Percentiles rank a stretch among this genome's conserved stretches.
Evolutionary conservation across 192 early-diverging fungal genomes (phyloP).

Genomic region (Coemansia sp.): DNA sequence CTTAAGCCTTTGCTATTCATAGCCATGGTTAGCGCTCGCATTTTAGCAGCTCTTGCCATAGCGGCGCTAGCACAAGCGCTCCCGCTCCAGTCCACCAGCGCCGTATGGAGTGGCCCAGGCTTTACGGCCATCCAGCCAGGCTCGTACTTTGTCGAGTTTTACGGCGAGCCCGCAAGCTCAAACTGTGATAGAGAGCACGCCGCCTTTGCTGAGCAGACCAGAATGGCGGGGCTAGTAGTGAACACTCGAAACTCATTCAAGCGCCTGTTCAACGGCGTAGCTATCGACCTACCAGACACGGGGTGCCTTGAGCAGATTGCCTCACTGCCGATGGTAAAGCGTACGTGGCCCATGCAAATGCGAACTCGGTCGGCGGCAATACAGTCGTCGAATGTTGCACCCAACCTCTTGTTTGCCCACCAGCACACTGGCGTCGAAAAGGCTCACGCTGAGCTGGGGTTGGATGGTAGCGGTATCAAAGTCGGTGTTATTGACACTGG

Average conservation of each 20-base stretch:
- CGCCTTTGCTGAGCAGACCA: slow-evolving; percentile 19
- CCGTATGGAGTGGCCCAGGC: slow-evolving; percentile 4
- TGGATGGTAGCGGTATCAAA: slow-evolving; percentile 61
- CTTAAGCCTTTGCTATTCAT: neutral
- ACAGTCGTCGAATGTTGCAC: slow-evolving; percentile 35
- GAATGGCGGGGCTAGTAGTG: slow-evolving; percentile 27
- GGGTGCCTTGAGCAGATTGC: slow-evolving; percentile 32
- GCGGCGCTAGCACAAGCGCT: slow-evolving; percentile 14
- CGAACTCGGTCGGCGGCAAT: slow-evolving; percentile 36
- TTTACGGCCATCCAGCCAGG: slow-evolving; percentile 27
- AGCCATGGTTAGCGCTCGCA: slow-evolving; percentile 9
- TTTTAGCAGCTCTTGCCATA: slow-evolving; percentile 5
- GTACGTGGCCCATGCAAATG: slow-evolving; percentile 53
- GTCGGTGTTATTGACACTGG: slow-evolving; percentile 55
- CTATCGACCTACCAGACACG: slow-evolving; percentile 39
- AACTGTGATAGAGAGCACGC: slow-evolving; percentile 33
- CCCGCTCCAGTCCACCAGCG: slow-evolving; percentile 6
- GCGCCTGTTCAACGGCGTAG: slow-evolving; percentile 51
- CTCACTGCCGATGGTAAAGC: slow-evolving; percentile 29
- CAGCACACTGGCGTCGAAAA: slow-evolving; percentile 58
- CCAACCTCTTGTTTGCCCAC: slow-evolving; percentile 56
- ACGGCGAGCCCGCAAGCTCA: slow-evolving; percentile 39
- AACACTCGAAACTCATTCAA: slow-evolving; percentile 37
- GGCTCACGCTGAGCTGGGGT: slow-evolving; percentile 54
- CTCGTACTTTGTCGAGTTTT: slow-evolving; percentile 45